phyloP scores from a whole-genome alignment of 306 rosid genomes.

The Vicia villosa region DNA sequence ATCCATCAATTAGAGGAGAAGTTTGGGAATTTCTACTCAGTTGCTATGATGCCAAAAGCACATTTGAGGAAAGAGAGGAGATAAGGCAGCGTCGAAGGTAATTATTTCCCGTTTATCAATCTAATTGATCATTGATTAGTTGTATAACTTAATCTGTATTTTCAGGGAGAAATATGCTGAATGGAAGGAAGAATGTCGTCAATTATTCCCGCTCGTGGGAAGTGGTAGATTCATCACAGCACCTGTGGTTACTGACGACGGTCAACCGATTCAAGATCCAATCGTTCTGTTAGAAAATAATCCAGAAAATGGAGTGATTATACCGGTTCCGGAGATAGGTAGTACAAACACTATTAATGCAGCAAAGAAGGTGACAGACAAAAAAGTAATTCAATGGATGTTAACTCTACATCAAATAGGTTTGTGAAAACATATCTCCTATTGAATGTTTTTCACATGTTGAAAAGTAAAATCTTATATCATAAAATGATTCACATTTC shows the following conservation, averaged over 20 bases:
- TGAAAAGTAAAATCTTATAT: background rate
- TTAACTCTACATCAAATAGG: slow-evolving; percentile 98
- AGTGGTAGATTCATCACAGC: slow-evolving; percentile 93
- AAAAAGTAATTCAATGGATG: slow-evolving; percentile 83
- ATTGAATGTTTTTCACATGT: background rate
- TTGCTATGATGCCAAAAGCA: slow-evolving; percentile 75
- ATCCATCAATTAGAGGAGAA: slow-evolving; percentile 97
- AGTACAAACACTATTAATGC: slow-evolving; percentile 7
- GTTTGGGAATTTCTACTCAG: slow-evolving; percentile 99
- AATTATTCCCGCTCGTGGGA: slow-evolving; percentile 86
- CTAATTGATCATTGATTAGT: slow-evolving; percentile 15
- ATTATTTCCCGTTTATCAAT: background rate
- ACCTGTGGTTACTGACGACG: slow-evolving; percentile 78
- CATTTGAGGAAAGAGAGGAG: slow-evolving; percentile 79
- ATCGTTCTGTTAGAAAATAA: slow-evolving; percentile 70
- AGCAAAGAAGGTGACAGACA: slow-evolving; percentile 54
- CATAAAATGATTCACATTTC: slow-evolving; percentile 28
- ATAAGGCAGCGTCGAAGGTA: slow-evolving; percentile 78
- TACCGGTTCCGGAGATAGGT: slow-evolving; percentile 44
- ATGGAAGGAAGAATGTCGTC: slow-evolving; percentile 83
- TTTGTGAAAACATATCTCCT: slow-evolving; percentile 33
- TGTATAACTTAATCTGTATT: slow-evolving; percentile 10
- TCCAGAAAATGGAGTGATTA: slow-evolving; percentile 47
- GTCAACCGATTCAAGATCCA: slow-evolving; percentile 79
- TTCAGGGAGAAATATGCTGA: slow-evolving; percentile 66